phyloP scores from a whole-genome alignment of 2,329 filamentous ascomycete species.

The Alternaria sp. region DNA sequence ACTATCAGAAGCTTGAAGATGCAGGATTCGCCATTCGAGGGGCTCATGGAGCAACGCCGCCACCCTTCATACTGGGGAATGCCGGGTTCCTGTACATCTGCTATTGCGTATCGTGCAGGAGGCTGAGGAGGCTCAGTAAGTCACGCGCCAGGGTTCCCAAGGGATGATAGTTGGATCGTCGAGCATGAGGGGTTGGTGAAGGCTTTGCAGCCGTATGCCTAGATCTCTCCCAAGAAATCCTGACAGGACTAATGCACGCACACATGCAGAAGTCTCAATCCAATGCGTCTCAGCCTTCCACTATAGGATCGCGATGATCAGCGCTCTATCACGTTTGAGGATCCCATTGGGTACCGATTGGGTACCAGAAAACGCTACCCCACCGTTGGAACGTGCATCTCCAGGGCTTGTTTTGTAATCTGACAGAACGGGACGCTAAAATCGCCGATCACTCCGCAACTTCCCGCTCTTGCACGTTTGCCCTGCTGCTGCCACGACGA shows the following conservation, averaged over 20 bases:
- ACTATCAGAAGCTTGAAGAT: slow-evolving; percentile 62
- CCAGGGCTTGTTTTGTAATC: neutral
- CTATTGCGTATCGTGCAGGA: slow-evolving; percentile 61
- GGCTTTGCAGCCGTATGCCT: slow-evolving; percentile 13
- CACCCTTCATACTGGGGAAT: slow-evolving; percentile 64
- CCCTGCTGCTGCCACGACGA: no score
- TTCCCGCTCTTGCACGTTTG: neutral
- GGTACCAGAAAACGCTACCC: neutral
- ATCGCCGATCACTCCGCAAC: neutral
- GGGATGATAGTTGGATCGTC: slow-evolving; percentile 29
- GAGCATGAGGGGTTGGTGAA: slow-evolving; percentile 31
- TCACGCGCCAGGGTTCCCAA: slow-evolving; percentile 29
- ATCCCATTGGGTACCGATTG: neutral
- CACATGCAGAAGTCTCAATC: neutral
- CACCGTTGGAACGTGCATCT: neutral
- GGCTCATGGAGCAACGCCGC: slow-evolving; percentile 60
- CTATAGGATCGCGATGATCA: neutral
- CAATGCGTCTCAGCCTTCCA: neutral
- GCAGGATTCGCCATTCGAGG: slow-evolving; percentile 58
- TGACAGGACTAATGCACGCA: neutral
- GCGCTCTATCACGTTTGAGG: neutral
- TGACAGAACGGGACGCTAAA: neutral
- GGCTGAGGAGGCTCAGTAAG: slow-evolving; percentile 58
- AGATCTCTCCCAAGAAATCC: neutral
- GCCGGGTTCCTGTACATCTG: slow-evolving; percentile 55